Percentiles rank a stretch among this genome's conserved stretches.
Evolutionary conservation across 1,284 basidiomycete genomes (phyloP).

Genomic region (Melampsora larici-populina): DNA sequence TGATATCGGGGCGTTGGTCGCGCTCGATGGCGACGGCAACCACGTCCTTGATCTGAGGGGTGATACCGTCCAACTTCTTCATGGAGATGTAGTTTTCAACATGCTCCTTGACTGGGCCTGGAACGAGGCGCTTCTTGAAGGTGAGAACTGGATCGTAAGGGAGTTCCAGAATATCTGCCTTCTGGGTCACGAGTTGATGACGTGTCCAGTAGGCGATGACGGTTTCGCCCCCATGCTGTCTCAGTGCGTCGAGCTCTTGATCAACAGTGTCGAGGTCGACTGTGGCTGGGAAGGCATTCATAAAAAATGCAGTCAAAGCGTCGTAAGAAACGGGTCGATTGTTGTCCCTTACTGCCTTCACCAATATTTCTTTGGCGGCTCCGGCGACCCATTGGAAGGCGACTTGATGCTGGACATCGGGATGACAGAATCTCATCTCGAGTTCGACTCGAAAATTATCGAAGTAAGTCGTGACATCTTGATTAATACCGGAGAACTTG

Average conservation of each 20-base stretch:
- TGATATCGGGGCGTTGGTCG: background rate
- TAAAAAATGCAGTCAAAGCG: background rate
- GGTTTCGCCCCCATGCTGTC: background rate
- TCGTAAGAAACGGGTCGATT: background rate
- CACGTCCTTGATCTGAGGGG: background rate
- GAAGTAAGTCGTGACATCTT: background rate
- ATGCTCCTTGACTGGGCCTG: background rate
- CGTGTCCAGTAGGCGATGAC: background rate
- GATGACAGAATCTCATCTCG: background rate
- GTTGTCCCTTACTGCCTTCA: background rate
- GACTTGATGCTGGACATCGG: background rate
- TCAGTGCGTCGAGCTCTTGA: background rate
- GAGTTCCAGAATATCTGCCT: background rate
- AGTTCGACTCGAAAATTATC: background rate
- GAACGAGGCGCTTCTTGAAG: background rate
- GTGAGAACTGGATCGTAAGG: background rate
- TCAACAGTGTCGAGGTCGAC: background rate
- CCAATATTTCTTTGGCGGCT: background rate
- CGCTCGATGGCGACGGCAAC: background rate
- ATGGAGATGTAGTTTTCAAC: background rate
- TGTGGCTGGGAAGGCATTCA: background rate
- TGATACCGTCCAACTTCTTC: background rate
- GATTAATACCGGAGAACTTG: background rate
- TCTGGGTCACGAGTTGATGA: background rate
- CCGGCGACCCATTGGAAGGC: background rate